phyloP scores from a whole-genome alignment of 2,329 filamentous ascomycete genomes.

The Hypoxylon sp. region DNA sequence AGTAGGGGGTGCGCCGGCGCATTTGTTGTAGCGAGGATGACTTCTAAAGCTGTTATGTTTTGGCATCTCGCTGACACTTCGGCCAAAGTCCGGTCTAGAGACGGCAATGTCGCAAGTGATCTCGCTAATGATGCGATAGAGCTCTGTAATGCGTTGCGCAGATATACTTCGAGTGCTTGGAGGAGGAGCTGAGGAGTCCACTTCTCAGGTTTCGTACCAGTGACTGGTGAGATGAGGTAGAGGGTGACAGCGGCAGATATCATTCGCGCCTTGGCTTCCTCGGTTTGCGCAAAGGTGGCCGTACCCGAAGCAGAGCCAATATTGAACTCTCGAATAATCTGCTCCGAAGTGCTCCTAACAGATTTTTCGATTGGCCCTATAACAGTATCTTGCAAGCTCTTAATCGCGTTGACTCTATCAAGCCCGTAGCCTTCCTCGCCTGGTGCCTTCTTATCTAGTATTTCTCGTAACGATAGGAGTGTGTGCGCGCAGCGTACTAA shows the following conservation, averaged over 20 bases:
- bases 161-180: slow-evolving; percentile 82
- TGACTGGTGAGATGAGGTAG: slow-evolving; percentile 83
- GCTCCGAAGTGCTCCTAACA: slow-evolving; percentile 81
- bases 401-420: slow-evolving; percentile 80
- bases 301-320: slow-evolving; percentile 69
- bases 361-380: slow-evolving; percentile 80
- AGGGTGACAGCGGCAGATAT: slow-evolving; percentile 82
- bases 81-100: slow-evolving; percentile 82
- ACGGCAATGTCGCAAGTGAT: slow-evolving; percentile 83
- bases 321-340: slow-evolving; percentile 86
- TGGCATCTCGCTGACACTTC: slow-evolving; percentile 90
- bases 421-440: slow-evolving; percentile 84
- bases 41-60: slow-evolving; percentile 89
- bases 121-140: slow-evolving; percentile 82
- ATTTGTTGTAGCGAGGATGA: slow-evolving; percentile 78
- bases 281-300: slow-evolving; percentile 74
- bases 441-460: slow-evolving; percentile 76
- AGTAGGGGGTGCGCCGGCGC: slow-evolving; percentile 79
- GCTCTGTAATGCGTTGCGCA: slow-evolving; percentile 84
- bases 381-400: slow-evolving; percentile 77
- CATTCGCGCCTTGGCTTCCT: slow-evolving; percentile 82
- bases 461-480: slow-evolving; percentile 80
- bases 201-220: slow-evolving; percentile 66
- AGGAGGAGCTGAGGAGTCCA: slow-evolving; percentile 80
- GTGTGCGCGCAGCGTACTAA: slow-evolving; percentile 88